Evolutionary conservation across 2,329 filamentous ascomycete genomes (phyloP), one percentile per base, ranked within the genome.

Genomic region (Nemania bipapillata): DNA sequence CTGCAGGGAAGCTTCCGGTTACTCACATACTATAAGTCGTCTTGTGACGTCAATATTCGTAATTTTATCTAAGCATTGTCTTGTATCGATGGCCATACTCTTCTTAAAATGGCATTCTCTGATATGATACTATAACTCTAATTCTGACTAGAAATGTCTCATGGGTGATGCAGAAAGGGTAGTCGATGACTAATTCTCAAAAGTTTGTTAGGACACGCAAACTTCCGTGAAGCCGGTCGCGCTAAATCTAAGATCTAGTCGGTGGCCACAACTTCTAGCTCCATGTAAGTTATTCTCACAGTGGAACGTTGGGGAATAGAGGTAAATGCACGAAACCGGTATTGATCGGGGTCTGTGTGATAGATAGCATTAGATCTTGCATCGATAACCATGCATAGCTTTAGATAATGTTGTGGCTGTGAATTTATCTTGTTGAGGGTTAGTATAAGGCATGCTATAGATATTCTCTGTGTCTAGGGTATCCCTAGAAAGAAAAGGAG

Each of bases 341-440:
- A 66, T 28, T 53, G 30, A 32, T 70, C 56, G 64, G 67, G 52
- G 37, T 65, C 64, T 57, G 24, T 54, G 50, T n/a, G 52, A 54
- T 54, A 54, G 26, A 65, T 49, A 53, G 24, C 60, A 62, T 57
- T 68, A 15, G 49, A 70, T 70, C 68, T 70, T 61, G 65, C 65
- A 70, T 66, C 47, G 24, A 37, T 24, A 26, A 15, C 52, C 17
- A 65, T 65, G 60, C 63, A 67, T 20, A 28, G 45, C 12, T 20
- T 28, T 26, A 55, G 49, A 59, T 65, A 59, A 24, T 58, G 30
- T 17, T 56, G 24, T 32, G 50, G 2, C 32, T 52, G 8, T n/a
- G 32, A 32, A 52, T 26, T 47, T 47, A 35, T 61, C 17, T 53
- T 37, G n/a, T 49, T 22, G 22, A 20, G 24, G 22, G 5, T 9